These are phyloP conservation scores for Leccinum fibrillosum DNA, from an alignment of 768 basidiomycete genomes.

Conservation along the genomic window DNA sequence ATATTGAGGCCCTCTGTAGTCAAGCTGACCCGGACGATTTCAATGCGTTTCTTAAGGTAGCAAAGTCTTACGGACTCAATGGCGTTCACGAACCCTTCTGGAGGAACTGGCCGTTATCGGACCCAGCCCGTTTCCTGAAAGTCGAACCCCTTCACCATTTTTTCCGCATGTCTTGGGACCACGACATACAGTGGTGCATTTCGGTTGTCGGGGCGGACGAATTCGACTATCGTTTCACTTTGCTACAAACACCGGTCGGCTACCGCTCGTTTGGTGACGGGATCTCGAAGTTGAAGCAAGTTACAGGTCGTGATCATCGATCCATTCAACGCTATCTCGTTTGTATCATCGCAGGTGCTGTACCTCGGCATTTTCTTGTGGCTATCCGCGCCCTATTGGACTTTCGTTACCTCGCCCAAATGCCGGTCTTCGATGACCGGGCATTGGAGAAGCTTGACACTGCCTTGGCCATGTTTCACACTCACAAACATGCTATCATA, in stretches of 20 bases:
- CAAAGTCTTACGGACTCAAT: too few relatives aligned
- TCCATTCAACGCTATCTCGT: slow-evolving; percentile 13
- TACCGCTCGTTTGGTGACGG: slow-evolving; percentile 37
- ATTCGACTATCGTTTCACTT: slow-evolving; percentile 34
- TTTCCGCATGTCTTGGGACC: neutral
- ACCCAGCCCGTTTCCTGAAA: neutral
- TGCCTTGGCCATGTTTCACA: slow-evolving; percentile 34
- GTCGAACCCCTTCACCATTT: neutral
- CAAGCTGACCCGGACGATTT: neutral
- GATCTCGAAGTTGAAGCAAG: slow-evolving; percentile 24
- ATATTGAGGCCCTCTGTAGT: neutral
- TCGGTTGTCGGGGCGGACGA: slow-evolving; percentile 17
- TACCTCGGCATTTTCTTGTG: neutral
- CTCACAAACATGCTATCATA: slow-evolving; percentile 35
- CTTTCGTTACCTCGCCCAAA: slow-evolving; percentile 30
- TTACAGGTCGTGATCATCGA: slow-evolving; percentile 1
- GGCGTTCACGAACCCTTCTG: neutral
- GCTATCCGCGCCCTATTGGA: slow-evolving; percentile 17
- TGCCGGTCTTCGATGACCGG: slow-evolving; percentile 28
- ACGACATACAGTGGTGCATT: too few relatives aligned
- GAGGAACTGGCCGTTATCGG: neutral
- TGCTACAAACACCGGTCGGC: slow-evolving; percentile 35
- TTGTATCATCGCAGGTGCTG: neutral
- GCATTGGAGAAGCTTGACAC: slow-evolving; percentile 24
- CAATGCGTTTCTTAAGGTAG: neutral